These are phyloP conservation scores for Cucurbita ficifolia DNA, from an alignment of 306 rosid species.

Conservation along the genomic window DNA sequence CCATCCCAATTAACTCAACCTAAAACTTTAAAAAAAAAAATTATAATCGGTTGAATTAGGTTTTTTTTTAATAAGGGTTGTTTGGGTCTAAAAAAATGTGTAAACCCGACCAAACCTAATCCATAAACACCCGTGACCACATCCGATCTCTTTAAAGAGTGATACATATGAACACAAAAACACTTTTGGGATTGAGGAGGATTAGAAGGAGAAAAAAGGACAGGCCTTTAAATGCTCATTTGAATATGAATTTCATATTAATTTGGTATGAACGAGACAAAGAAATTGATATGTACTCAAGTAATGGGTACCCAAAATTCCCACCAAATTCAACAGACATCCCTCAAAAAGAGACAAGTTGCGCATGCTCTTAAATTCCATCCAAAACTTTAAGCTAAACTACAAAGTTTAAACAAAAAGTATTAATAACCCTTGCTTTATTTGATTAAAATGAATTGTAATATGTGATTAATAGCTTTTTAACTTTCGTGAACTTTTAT, in stretches of 20 bases:
- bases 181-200: background rate
- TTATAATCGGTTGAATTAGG: no score
- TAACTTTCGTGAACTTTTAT: slow-evolving; percentile 6
- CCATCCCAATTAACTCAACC: no score
- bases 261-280: background rate
- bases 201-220: background rate
- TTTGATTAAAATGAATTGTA: background rate
- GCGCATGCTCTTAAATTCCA: background rate
- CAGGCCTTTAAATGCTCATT: background rate
- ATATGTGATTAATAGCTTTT: background rate
- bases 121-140: no score
- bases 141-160: background rate
- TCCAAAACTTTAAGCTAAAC: background rate
- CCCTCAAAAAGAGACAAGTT: background rate
- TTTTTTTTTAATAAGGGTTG: no score
- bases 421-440: background rate
- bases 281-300: background rate
- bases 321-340: background rate
- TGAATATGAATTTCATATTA: background rate
- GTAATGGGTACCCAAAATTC: background rate
- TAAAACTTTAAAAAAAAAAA: no score
- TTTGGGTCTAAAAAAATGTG: no score
- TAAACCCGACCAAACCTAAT: no score
- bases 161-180: background rate
- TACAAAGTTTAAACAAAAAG: background rate